These are phyloP conservation scores for Daldinia grandis DNA, from an alignment of 495 filamentous ascomycete species.

Conservation along the genomic window DNA sequence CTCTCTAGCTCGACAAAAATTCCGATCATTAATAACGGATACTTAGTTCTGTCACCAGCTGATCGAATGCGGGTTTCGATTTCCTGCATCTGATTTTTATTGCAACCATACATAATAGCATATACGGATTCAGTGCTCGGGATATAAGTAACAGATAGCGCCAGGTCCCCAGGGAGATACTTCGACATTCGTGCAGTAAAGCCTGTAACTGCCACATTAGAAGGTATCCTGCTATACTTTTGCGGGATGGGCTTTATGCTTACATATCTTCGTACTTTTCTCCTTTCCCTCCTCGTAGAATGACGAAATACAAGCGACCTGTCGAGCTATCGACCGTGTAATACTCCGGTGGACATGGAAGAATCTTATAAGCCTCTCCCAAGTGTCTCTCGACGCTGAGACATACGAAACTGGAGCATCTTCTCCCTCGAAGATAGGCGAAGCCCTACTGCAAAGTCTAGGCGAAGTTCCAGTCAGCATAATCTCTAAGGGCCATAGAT, in stretches of 20 bases:
- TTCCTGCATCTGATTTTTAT: slow-evolving; percentile 10
- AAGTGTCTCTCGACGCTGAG: slow-evolving; percentile 24
- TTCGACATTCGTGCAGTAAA: background rate
- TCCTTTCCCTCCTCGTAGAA: background rate
- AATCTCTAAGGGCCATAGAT: background rate
- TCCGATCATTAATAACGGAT: background rate
- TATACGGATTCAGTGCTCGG: slow-evolving; percentile 24
- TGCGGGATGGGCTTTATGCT: background rate
- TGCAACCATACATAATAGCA: slow-evolving; percentile 33
- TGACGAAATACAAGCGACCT: background rate
- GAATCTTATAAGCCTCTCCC: slow-evolving; percentile 18
- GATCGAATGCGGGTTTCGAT: background rate
- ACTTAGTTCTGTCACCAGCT: background rate
- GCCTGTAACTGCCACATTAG: background rate
- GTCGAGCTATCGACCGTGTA: background rate
- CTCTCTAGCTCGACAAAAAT: background rate
- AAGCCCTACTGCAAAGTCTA: slow-evolving; percentile 26
- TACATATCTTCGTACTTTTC: background rate
- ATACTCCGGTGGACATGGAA: slow-evolving; percentile 8
- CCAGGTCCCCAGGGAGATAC: slow-evolving; percentile 23
- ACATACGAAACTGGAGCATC: slow-evolving; percentile 27
- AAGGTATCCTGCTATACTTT: background rate
- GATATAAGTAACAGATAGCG: slow-evolving; percentile 28
- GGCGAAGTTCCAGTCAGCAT: background rate
- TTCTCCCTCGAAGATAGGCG: slow-evolving; percentile 21